These are phyloP conservation scores for Sporothrix luriei DNA, from an alignment of 2,329 filamentous ascomycete species.

Conservation along the genomic window DNA sequence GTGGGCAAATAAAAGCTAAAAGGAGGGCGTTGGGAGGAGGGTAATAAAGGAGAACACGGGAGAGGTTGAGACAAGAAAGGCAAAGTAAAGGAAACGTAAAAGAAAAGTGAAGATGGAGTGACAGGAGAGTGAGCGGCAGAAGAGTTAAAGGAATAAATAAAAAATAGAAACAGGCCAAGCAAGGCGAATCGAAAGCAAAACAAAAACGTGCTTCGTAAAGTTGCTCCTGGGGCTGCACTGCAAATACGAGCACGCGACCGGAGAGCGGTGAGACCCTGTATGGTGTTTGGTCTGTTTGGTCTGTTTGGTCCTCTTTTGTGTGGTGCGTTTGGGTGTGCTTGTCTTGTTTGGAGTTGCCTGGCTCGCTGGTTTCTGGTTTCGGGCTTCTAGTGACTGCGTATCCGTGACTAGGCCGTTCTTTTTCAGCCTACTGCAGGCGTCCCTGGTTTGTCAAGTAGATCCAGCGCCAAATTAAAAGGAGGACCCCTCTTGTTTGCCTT, in stretches of 20 bases:
- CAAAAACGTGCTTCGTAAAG: conserved; percentile 4
- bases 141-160: neutral
- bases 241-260: conserved; percentile 32
- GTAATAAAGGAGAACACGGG: neutral
- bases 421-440: conserved; percentile 18
- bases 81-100: neutral
- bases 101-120: neutral
- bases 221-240: neutral
- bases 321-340: neutral
- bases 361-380: too few relatives aligned
- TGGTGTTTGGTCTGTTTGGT: neutral
- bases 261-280: conserved; percentile 27
- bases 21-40: neutral
- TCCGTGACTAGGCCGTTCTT: neutral
- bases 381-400: neutral
- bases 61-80: neutral
- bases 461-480: neutral
- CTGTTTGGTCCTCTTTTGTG: neutral
- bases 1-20: neutral
- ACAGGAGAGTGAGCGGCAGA: neutral
- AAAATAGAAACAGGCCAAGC: neutral
- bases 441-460: conserved; percentile 12
- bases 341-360: neutral
- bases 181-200: neutral
- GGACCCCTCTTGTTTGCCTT: conserved; percentile 7